Conservation (phyloP, 371 early-diverging fungal species). For the Mortierella sp. region DNA sequence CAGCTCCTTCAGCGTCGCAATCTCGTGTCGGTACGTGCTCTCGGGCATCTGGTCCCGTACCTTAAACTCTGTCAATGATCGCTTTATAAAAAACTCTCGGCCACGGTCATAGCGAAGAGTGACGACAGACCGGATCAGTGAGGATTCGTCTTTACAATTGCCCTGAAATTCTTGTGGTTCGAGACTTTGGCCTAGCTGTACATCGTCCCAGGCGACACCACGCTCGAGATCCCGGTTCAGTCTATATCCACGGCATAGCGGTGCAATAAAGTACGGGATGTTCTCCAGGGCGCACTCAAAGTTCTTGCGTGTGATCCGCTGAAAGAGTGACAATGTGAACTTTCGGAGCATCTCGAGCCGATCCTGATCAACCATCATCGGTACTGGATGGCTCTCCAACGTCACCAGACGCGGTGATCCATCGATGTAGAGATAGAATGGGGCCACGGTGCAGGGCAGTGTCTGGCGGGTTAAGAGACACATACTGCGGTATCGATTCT, state of each 20-base stretch:
- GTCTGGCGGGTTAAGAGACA: conserved; percentile 62
- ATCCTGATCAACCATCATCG: conserved; percentile 48
- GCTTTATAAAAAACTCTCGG: conserved; percentile 69
- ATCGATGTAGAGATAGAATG: conserved; percentile 59
- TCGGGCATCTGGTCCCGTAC: conserved; percentile 15
- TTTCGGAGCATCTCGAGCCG: conserved; percentile 57
- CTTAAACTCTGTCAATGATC: conserved; percentile 31
- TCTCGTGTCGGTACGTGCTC: conserved; percentile 8
- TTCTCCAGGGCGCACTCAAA: conserved; percentile 64
- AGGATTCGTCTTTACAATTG: conserved; percentile 10
- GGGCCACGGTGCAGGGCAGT: conserved; percentile 56
- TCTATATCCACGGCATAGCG: conserved; percentile 44
- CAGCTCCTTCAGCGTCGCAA: conserved; percentile 65
- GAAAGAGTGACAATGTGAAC: conserved; percentile 63
- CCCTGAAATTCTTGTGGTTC: conserved; percentile 16
- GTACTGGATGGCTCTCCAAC: background rate
- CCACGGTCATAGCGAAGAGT: conserved; percentile 63
- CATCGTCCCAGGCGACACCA: conserved; percentile 70
- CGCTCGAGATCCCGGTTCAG: conserved; percentile 41
- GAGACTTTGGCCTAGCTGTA: conserved; percentile 34
- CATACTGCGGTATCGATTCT: conserved; percentile 58
- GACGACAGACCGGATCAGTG: conserved; percentile 59
- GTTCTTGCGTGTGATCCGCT: conserved; percentile 63
- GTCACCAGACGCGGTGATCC: conserved; percentile 46
- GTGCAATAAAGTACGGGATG: conserved; percentile 70